Evolutionary conservation across 2,329 filamentous ascomycete species (phyloP).

Genomic region (Tolypocladium pustulatum): DNA sequence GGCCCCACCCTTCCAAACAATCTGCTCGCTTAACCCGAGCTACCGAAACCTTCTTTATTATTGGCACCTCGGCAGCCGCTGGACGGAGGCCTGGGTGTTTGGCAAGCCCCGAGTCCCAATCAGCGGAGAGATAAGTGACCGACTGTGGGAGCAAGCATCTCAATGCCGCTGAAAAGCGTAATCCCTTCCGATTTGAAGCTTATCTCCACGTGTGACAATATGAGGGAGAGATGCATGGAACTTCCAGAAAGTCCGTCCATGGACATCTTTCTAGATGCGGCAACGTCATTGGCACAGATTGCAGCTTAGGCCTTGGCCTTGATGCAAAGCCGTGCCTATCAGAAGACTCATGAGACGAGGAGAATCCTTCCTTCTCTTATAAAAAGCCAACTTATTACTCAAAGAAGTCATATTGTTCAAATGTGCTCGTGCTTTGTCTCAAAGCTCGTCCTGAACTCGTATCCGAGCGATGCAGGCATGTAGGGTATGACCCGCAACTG

Average conservation of each 20-base stretch:
- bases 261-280: no score
- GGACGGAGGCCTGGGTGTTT: not conserved
- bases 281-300: no score
- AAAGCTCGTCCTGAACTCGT: no score
- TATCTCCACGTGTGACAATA: not conserved
- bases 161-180: not conserved
- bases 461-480: not conserved
- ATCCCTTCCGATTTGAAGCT: not conserved
- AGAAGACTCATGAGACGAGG: no score
- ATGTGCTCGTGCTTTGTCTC: not conserved
- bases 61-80: not conserved
- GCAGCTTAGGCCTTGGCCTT: no score
- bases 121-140: not conserved
- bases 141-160: not conserved
- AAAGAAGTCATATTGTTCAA: no score
- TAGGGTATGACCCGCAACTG: not conserved
- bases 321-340: no score
- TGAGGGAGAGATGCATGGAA: no score
- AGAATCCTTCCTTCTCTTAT: no score
- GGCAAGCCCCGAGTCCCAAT: not conserved
- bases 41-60: not conserved
- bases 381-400: no score
- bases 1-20: not conserved
- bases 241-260: no score
- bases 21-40: not conserved